These are phyloP conservation scores for Pseudozyma sp. DNA, from an alignment of 1,284 basidiomycete genomes.

Conservation along the genomic window DNA sequence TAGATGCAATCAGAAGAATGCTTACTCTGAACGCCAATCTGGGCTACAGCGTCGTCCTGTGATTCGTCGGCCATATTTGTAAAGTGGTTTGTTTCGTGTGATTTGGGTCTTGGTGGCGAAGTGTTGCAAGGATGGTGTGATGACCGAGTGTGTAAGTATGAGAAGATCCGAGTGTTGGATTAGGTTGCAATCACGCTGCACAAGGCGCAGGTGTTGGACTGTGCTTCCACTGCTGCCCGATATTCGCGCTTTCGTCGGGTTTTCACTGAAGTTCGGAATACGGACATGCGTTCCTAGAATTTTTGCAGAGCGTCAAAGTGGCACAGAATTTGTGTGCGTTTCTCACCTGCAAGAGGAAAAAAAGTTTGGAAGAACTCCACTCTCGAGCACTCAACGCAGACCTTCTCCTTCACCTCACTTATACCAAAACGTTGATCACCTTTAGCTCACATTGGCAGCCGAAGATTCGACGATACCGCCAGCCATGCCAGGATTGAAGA, in stretches of 20 bases:
- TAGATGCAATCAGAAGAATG: background rate
- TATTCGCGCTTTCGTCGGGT: background rate
- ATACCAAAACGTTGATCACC: background rate
- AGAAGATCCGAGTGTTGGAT: constrained; percentile 29
- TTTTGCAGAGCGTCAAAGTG: background rate
- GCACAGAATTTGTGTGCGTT: background rate
- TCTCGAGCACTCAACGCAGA: background rate
- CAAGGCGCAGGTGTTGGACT: constrained; percentile 18
- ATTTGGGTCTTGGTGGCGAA: background rate
- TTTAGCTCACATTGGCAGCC: background rate
- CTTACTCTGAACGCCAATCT: constrained; percentile 52
- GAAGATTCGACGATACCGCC: background rate
- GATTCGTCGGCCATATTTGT: constrained; percentile 37
- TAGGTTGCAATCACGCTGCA: background rate
- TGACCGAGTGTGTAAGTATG: background rate
- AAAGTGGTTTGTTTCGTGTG: background rate
- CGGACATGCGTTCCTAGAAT: constrained; percentile 11
- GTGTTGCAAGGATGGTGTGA: background rate
- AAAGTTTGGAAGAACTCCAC: constrained; percentile 26
- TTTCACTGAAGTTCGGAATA: constrained; percentile 4
- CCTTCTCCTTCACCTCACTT: background rate
- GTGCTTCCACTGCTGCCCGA: constrained; percentile 4
- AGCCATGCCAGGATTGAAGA: constrained; percentile 52
- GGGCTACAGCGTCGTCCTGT: constrained; percentile 38
- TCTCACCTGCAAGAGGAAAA: constrained; percentile 3